Evolutionary conservation across 108 stramenopile species (phyloP), one percentile per base, ranked within the genome.

Genomic region (Aurantiochytrium sp.): DNA sequence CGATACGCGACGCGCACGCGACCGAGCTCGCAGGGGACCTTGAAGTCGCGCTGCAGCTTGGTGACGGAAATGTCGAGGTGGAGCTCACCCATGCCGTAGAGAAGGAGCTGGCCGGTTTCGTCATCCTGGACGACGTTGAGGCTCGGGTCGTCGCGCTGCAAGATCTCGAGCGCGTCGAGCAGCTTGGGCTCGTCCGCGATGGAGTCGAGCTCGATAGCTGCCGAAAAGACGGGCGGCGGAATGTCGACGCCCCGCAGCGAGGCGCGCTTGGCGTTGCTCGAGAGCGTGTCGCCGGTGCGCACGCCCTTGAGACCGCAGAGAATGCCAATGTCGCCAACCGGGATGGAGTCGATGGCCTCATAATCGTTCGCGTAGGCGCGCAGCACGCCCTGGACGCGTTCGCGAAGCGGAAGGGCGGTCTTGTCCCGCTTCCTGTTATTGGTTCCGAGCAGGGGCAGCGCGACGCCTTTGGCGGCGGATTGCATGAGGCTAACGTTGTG

Each of bases 51-150:
- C 94, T 95, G 97, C 96, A 99, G 97, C 55, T 98, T 96, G 92
- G 98, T 98, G 19, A 98, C 98, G 90, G 98, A 97, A 92, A 99
- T 98, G 90, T 99, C 99, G 55, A 99, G 93, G 93, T 99, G 99
- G 24, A 99, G 95, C 94, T 98, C 98, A 55, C 99, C 99, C 99
- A 99, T 99, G 86, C 99, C 99, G 88, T 96, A 96, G 89, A 99
- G 98, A 90, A 98, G 91, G 39, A 97, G 97, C 91, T 99, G 98
- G 21, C 97, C 97, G 34, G 97, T 97, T 68, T 98, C 98, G 81
- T 97, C 97, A 91, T 98, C 97, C 88, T 95, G 95, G 36, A 93
- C 92, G 92, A 96, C 95, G 36, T 95, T 95, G 95, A 99, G 96
- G 22, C 95, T 96, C 19, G 99, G 99, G 93, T 99, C 99, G 90